Evolutionary conservation across 495 filamentous ascomycete species (phyloP), one percentile per base, ranked within the genome.

Genomic region (Hypoxylon intermedium): DNA sequence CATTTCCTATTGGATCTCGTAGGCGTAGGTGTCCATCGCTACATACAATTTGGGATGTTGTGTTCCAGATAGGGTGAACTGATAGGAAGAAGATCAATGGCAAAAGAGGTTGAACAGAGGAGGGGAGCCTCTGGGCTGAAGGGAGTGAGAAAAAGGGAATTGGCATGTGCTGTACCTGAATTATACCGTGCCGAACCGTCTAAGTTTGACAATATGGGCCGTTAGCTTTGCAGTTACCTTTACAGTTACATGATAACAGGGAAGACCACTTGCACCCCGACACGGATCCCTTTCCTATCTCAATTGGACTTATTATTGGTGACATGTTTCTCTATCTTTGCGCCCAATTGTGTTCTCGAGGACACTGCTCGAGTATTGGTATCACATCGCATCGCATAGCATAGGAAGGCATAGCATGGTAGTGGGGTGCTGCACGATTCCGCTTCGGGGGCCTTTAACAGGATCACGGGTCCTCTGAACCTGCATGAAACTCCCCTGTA

Each of bases 211-310:
- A 36, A 63, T 26, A 26, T 7, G 7, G 3, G 7, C 24, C 3
- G 3, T 3, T 26, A 26, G 3, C 24, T 7, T 26, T 26, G 4
- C 4, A 26, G 7, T 3, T 26, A 26, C 24, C 3, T 26, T 26
- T 3, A 26, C 3, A 7, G 7, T 26, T 4, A 26, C 4, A 26
- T 7, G 7, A 26, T 26, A 3, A 7, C 3, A 4, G 24, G 7
- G 3, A 7, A 15, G 18, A 43, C 60, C 60, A 64, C 49, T 64
- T 41, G 59, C n/a, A 55, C 53, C 41, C 31, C 19, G 60, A 64
- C 54, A 58, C 60, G 54, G 49, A 42, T 37, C 9, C 26, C 6
- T 44, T 4, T 12, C 19, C n/a, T 40, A 21, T 56, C 42, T 37
- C 12, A n/a, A n/a, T n/a, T n/a, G 33, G 33, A 36, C 36, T 36